phyloP scores from a whole-genome alignment of 345 rosid species.

The Cardiospermum halicacabum region DNA sequence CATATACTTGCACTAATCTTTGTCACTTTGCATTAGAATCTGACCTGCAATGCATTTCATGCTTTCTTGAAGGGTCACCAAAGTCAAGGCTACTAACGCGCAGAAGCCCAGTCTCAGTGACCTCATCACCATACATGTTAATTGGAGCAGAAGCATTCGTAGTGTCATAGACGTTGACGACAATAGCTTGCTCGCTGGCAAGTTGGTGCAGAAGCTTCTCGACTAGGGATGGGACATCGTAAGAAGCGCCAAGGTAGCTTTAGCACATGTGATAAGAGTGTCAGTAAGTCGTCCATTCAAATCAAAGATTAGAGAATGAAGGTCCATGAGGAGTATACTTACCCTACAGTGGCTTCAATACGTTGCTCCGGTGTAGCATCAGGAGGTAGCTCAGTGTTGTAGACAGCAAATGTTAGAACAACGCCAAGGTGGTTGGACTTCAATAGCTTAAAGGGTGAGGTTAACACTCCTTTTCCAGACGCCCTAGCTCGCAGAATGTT shows the following conservation, averaged over 20 bases:
- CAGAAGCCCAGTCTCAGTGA: constrained; percentile 55
- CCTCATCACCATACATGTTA: constrained; percentile 78
- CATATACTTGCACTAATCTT: constrained; percentile 1
- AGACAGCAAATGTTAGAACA: constrained; percentile 90
- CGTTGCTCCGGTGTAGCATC: constrained; percentile 74
- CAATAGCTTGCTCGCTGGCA: constrained; percentile 83
- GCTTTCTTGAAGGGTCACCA: constrained; percentile 88
- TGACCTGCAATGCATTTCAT: constrained; percentile 97
- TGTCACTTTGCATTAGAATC: constrained; percentile 11
- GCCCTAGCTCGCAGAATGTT: constrained; percentile 92
- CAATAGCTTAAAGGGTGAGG: constrained; percentile 92
- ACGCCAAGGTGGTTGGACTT: constrained; percentile 92
- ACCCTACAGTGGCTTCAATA: constrained; percentile 80
- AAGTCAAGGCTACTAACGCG: constrained; percentile 69
- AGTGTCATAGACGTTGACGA: constrained; percentile 86
- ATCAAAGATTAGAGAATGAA: background rate
- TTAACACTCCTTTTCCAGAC: constrained; percentile 89
- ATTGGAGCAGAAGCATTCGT: constrained; percentile 63
- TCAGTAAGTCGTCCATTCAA: constrained; percentile 3
- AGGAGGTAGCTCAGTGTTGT: constrained; percentile 54
- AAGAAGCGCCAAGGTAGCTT: constrained; percentile 95
- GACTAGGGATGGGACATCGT: constrained; percentile 93
- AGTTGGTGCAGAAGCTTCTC: constrained; percentile 95
- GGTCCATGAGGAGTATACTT: constrained; percentile 17
- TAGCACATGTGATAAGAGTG: constrained; percentile 13